phyloP scores from a whole-genome alignment of 805 yeast species.

The Ascoidea asiatica region DNA sequence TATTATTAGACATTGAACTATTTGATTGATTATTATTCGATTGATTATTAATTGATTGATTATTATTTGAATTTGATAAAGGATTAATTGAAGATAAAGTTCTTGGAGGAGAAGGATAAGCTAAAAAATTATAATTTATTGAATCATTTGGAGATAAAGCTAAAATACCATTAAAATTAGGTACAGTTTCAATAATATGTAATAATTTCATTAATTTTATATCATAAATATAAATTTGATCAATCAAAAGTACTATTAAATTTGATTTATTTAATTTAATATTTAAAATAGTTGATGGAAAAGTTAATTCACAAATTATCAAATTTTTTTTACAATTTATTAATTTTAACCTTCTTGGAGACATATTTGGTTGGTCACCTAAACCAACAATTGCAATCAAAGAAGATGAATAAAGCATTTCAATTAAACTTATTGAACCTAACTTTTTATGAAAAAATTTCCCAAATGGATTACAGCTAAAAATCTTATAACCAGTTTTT shows the following conservation, averaged over 20 bases:
- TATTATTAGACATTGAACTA: too few species aligned
- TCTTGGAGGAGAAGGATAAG: conserved; percentile 70
- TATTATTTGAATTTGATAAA: too few species aligned
- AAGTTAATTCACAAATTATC: conserved; percentile 58
- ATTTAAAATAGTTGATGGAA: conserved; percentile 46
- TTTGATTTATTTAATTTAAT: conserved; percentile 56
- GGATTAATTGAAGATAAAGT: conserved; percentile 11
- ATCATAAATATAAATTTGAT: conserved; percentile 62
- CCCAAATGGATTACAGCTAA: conserved; percentile 58
- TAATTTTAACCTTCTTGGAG: conserved; percentile 74
- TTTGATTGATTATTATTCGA: too few species aligned
- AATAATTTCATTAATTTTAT: conserved; percentile 55
- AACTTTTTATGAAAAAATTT: conserved; percentile 31
- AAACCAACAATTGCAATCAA: conserved; percentile 59
- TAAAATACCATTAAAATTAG: conserved; percentile 42
- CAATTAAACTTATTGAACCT: conserved; percentile 53
- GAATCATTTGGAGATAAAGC: conserved; percentile 43
- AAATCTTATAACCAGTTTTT: conserved; percentile 47
- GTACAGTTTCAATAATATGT: conserved; percentile 35
- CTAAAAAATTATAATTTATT: conserved; percentile 32
- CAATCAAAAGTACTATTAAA: conserved; percentile 44
- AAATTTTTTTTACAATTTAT: conserved; percentile 60
- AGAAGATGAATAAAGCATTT: conserved; percentile 68
- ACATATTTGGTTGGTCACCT: conserved; percentile 51
- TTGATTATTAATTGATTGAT: too few species aligned